Base-by-base conservation (phyloP, 2,329 filamentous ascomycete species). In the Aureobasidium uvarum region DNA sequence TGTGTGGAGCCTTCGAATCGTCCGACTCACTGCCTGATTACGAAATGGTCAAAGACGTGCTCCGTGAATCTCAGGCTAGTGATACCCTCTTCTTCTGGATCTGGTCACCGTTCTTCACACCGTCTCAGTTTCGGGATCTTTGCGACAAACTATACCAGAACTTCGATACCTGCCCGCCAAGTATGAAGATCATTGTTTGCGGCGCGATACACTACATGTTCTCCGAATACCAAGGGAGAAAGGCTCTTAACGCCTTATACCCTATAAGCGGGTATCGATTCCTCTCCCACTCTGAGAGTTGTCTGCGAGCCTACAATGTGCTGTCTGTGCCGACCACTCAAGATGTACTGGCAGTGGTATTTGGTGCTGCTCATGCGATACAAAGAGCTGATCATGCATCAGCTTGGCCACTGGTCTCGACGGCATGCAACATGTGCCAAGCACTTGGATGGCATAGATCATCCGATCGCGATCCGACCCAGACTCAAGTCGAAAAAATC, bases 201-300 rank as follows among this genome's bases (percentile, higher is more conserved):
- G 51, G 51, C 14, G 51, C 18, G 13, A 20, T 54, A 16, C 33
- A 54, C 20, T 54, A 54, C 51, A 54, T 54, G 33, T 25, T 54
- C 5, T 8, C 5, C 18, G 51, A 54, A 31, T 2, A 54, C 14
- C n/a, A 33, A 7, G 31, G 31, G 31, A 33, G 31, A 33, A 33
- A 33, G 31, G 1, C 6, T 33, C 6, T 33, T 7, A 5, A 33
- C 31, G 31, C 31, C 8, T 5, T 33, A 7, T 33, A 33, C 31
- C 31, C 31, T 10, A 7, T 33, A 7, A 33, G 6, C 8, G 31
- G 31, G 31, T 10, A 5, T 6, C 3, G 33, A 4, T 39, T 54
- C n/a, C 18, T 20, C 5, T 10, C 14, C 11, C n/a, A 20, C 14
- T 54, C 39, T 33, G 51, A 54, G 28, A 20, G n/a, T n/a, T 54